Evolutionary conservation across 345 rosid genomes (phyloP), one percentile per base, ranked within the genome.

Genomic region (Raphanus raphanistrum): DNA sequence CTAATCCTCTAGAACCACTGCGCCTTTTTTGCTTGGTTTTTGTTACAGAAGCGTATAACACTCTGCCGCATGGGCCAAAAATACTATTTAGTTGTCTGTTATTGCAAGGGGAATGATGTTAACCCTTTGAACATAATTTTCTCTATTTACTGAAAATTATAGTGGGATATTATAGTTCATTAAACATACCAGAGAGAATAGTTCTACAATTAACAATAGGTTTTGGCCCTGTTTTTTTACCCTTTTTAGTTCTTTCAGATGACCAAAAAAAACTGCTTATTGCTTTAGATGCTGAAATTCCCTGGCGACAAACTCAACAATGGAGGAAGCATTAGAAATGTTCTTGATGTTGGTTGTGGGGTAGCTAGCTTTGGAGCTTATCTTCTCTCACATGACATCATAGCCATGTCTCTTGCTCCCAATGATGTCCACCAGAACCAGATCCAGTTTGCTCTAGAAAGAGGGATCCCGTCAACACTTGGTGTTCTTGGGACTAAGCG

Each of bases 361-460:
- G 99, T 95, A 69, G 99, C 99, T n/a, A 92, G 99, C 80, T 95
- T 95, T 21, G 99, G 99, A 59, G 99, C 98, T 11, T 91, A 95
- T 80, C 97, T 95, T 75, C 97, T 95, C 79, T 84, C 91, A 59
- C 94, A 82, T 72, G 84, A 88, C 74, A 90, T 92, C 36, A 78
- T 95, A 70, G 90, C 99, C 16, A 90, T 95, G 98, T 95, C 99
- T 29, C 83, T 95, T 71, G 99, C 99, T 9, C 99, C 99, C 35
- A 95, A 95, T 79, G 99, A 95, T 80, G 99, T 92, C 50, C 99
- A 95, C 66, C 90, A 95, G 85, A 95, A 95, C 81, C 99, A 95
- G 80, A 95, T 95, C 82, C 99, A 95, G 57, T 95, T 95, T 83
- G 98, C 98, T 63, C 74, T 95, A 70, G 99, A 95, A 79, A 83